Evolutionary conservation across 495 filamentous ascomycete genomes (phyloP), one percentile per base, ranked within the genome.

Genomic region (Sphaerosporella brunnea): DNA sequence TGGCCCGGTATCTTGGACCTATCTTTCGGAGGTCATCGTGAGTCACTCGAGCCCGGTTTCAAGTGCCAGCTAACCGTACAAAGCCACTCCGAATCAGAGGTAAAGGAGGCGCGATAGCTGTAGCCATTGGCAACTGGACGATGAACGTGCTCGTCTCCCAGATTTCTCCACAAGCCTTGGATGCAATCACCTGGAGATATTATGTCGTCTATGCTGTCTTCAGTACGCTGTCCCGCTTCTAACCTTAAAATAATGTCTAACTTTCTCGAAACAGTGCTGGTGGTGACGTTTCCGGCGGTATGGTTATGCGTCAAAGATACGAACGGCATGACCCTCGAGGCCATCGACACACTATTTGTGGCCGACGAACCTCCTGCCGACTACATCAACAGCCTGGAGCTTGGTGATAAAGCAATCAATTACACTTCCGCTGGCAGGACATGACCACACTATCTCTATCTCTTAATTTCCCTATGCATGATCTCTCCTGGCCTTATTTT

Each of bases 101-200:
- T 8, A 46, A 46, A 23, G 43, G 43, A 34, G 24, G 24, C 18
- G 43, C 43, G n/a, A 13, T 46, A 1, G 43, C 43, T 1, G 43
- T 25, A n/a, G 43, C 26, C 7, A 26, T 46, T 7, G 43, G 43
- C 15, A 46, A 46, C 24, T 46, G 43, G 43, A 36, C 43, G 8
- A 36, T 46, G 26, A 46, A 46, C 24, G 25, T 32, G 8, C 10
- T 46, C 15, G 30, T 46, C 24, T 46, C 43, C 5, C 43, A 46
- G 20, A 36, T 46, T 21, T 34, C 43, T 11, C 43, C 43, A 26
- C 18, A 18, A 21, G 43, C 43, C 19, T 34, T 46, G 43, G 24
- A 46, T 2, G 18, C 25, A 23, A 34, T 46, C 2, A 35, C 10
- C 5, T 46, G 43, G 43, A 46, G 35, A 23, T 46, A 46, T 19